These are phyloP conservation scores for Auriscalpium orientale DNA, from an alignment of 768 basidiomycete genomes.

Conservation along the genomic window DNA sequence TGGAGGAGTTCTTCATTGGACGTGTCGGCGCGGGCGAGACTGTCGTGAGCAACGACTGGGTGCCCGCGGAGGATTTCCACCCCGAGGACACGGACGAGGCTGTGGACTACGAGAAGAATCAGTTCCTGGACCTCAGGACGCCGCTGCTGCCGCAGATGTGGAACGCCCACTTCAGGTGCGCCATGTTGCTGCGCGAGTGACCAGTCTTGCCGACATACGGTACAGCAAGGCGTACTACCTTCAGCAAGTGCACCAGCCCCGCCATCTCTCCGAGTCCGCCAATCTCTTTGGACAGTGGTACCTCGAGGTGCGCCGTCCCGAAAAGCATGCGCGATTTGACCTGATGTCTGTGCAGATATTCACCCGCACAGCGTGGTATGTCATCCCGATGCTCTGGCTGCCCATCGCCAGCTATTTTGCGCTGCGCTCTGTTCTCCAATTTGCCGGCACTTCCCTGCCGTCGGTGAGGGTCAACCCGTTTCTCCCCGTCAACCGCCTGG, in stretches of 20 bases:
- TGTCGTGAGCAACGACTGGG: conserved; percentile 84
- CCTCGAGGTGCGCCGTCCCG: conserved; percentile 55
- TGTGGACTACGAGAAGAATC: conserved; percentile 80
- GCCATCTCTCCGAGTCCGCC: conserved; percentile 77
- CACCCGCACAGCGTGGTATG: conserved; percentile 89
- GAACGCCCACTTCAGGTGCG: conserved; percentile 75
- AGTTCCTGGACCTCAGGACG: conserved; percentile 85
- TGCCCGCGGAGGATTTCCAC: conserved; percentile 81
- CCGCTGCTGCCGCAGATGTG: conserved; percentile 85
- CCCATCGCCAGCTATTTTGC: conserved; percentile 80
- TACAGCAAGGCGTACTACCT: conserved; percentile 89
- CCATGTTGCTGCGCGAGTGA: neutral
- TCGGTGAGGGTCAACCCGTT: conserved; percentile 49
- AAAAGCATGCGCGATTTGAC: neutral
- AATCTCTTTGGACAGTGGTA: conserved; percentile 77
- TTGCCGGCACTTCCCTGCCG: conserved; percentile 53
- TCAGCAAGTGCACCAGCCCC: conserved; percentile 93
- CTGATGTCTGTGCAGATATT: conserved; percentile 39
- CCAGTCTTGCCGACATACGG: neutral
- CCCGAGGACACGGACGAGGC: conserved; percentile 82
- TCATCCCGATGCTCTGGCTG: conserved; percentile 86
- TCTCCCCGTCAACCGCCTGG: conserved; percentile 44
- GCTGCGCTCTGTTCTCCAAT: conserved; percentile 76
- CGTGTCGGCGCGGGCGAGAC: conserved; percentile 68
- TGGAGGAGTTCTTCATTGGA: conserved; percentile 84